Conservation (phyloP, 2,329 filamentous ascomycete species). For the Beauveria bassiana region DNA sequence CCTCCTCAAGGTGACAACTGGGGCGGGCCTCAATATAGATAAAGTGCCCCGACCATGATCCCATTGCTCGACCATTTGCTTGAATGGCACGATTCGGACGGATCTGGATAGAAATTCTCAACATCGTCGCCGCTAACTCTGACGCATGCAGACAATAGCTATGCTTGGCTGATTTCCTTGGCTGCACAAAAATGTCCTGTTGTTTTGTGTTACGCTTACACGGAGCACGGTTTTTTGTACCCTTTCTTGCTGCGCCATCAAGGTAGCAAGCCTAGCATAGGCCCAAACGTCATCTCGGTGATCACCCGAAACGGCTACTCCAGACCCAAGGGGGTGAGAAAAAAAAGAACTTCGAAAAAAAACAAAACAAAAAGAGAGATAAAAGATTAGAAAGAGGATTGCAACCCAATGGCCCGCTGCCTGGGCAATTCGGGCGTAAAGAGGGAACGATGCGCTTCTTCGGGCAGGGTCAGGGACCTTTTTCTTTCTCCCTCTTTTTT, state of each 20-base stretch:
- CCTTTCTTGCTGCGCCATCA: background rate
- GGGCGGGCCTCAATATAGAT: background rate
- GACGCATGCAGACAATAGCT: background rate
- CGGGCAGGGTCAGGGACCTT: no score
- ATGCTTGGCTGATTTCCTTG: no score
- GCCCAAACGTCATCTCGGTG: background rate
- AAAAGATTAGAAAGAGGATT: no score
- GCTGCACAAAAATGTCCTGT: no score
- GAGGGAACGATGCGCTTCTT: no score
- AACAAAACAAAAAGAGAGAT: no score
- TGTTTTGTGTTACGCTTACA: background rate
- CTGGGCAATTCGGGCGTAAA: no score
- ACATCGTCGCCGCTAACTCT: background rate
- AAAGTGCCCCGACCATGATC: background rate
- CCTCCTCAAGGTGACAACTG: background rate
- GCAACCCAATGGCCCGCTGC: no score
- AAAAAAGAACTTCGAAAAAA: no score
- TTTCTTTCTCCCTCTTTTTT: no score
- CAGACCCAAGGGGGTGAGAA: background rate
- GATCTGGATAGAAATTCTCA: background rate
- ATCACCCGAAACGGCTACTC: conserved; percentile 4
- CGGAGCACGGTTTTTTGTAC: background rate
- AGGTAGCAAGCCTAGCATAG: background rate
- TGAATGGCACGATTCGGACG: background rate
- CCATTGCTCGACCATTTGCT: background rate